phyloP scores from a whole-genome alignment of 83 land plant species.

The Picea abies region DNA sequence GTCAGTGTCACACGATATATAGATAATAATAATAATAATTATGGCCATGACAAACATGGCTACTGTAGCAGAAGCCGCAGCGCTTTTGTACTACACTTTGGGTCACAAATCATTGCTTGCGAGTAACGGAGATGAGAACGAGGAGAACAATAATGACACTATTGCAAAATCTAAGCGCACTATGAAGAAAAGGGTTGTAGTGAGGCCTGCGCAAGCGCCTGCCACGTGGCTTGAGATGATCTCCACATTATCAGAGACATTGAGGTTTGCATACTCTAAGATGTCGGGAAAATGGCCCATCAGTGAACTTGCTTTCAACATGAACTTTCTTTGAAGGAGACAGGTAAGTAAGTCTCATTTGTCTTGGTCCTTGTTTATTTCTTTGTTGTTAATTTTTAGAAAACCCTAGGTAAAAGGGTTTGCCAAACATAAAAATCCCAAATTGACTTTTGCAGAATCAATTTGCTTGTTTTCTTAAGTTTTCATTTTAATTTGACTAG shows the following conservation, averaged over 20 bases:
- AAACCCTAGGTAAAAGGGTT: not conserved
- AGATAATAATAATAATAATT: not conserved
- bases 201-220: slow-evolving; percentile 35
- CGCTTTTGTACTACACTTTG: slow-evolving; percentile 71
- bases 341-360: slow-evolving; percentile 51
- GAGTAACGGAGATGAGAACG: slow-evolving; percentile 15
- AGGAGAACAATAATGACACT: slow-evolving; percentile 15
- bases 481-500: not conserved
- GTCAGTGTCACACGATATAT: too few species aligned
- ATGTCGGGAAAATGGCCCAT: too few species aligned
- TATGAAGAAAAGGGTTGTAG: slow-evolving; percentile 33
- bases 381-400: not conserved
- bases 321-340: slow-evolving; percentile 64
- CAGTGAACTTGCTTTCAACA: too few species aligned
- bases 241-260: slow-evolving; percentile 83
- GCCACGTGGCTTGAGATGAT: slow-evolving; percentile 85
- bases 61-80: slow-evolving; percentile 86
- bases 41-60: slow-evolving; percentile 95
- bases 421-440: too few species aligned
- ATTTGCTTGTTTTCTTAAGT: not conserved
- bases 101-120: slow-evolving; percentile 36
- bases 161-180: not conserved
- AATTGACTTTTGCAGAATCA: not conserved
- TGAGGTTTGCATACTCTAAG: slow-evolving; percentile 6
- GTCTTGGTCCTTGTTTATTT: not conserved